These are phyloP conservation scores for Malus asiatica DNA, from an alignment of 306 rosid species.

Conservation along the genomic window DNA sequence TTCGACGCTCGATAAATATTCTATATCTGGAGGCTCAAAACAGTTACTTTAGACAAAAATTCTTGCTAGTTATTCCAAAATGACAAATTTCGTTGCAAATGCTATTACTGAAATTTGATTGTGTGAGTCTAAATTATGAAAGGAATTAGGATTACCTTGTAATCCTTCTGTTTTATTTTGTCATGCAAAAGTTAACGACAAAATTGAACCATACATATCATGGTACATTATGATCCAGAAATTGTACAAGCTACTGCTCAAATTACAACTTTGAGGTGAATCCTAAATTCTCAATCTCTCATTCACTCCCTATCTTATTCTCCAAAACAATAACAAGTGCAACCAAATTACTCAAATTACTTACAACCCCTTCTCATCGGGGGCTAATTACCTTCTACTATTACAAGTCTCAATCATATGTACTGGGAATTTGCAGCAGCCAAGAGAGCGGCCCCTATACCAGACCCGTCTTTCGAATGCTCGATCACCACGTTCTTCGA, in stretches of 20 bases:
- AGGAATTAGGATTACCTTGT: too few relatives aligned
- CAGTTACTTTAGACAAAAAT: too few relatives aligned
- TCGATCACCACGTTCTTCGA: constrained; percentile 56
- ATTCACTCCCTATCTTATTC: too few relatives aligned
- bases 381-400: background rate
- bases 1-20: too few relatives aligned
- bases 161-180: too few relatives aligned
- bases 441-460: constrained; percentile 90
- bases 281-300: background rate
- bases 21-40: too few relatives aligned
- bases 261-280: background rate
- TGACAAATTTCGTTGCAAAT: too few relatives aligned
- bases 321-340: background rate
- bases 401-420: constrained; percentile 26
- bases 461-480: constrained; percentile 83
- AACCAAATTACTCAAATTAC: background rate
- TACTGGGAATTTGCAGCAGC: constrained; percentile 87
- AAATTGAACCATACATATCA: constrained; percentile 1
- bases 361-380: background rate
- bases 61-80: too few relatives aligned
- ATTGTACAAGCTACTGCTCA: background rate
- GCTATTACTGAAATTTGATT: too few relatives aligned
- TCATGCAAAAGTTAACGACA: background rate
- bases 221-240: background rate
- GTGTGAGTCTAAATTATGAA: too few relatives aligned